Percentiles rank a stretch among this genome's conserved stretches.
These are phyloP conservation scores for Plectosphaerella plurivora DNA, from an alignment of 2,329 filamentous ascomycete species.

Conservation along the genomic window DNA sequence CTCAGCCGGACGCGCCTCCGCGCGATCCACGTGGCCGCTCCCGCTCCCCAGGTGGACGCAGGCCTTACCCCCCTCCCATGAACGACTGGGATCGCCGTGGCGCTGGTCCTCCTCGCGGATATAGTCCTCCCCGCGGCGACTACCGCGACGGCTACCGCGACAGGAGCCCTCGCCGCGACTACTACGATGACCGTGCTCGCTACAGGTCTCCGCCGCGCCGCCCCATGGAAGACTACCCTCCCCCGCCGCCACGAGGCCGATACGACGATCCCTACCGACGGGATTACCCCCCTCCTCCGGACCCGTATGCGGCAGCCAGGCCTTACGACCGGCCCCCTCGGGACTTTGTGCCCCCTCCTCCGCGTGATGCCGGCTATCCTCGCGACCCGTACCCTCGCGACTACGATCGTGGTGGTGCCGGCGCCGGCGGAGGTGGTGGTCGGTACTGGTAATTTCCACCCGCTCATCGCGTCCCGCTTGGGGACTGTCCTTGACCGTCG, in stretches of 20 bases:
- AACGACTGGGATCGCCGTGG: constrained; percentile 84
- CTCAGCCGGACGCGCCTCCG: constrained; percentile 70
- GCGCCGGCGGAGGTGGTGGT: constrained; percentile 22
- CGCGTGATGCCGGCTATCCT: constrained; percentile 46
- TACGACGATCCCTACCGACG: constrained; percentile 76
- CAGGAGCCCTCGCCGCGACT: constrained; percentile 78
- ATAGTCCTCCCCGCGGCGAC: constrained; percentile 70
- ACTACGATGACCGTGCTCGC: constrained; percentile 79
- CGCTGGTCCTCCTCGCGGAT: constrained; percentile 64
- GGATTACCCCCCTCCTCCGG: constrained; percentile 59
- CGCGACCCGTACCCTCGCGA: constrained; percentile 40
- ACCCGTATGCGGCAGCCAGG: constrained; percentile 54
- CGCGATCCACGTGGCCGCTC: constrained; percentile 68
- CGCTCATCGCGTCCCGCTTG: constrained; percentile 5
- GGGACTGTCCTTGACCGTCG: constrained; percentile 12
- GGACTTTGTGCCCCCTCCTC: constrained; percentile 33
- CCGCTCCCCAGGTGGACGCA: constrained; percentile 64
- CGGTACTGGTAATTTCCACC: constrained; percentile 42
- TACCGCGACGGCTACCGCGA: constrained; percentile 78
- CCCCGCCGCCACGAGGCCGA: constrained; percentile 58
- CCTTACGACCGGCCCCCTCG: constrained; percentile 51
- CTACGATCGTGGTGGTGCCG: constrained; percentile 33
- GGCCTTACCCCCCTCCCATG: constrained; percentile 62
- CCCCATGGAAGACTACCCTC: constrained; percentile 72
- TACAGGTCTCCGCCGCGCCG: constrained; percentile 79